Evolutionary conservation across 192 early-diverging fungal genomes (phyloP), one percentile per base, ranked within the genome.

Genomic region (Backusella tuberculispora): DNA sequence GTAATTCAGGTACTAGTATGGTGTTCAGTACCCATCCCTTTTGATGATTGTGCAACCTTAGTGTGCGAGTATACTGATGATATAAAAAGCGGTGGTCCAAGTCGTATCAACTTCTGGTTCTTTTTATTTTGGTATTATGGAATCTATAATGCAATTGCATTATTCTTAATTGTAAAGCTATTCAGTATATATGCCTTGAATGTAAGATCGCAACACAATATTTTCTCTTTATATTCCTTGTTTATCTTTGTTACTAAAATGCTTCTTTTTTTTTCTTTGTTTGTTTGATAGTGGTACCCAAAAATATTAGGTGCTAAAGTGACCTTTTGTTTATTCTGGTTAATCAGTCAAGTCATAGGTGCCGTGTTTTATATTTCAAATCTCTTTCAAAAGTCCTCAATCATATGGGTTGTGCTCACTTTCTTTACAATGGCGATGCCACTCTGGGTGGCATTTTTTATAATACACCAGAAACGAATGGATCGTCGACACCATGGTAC

Each of bases 111-210:
- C 77, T 93, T 93, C 80, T 93, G 92, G 92, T 92, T 86, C 82
- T 93, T 93, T 69, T 75, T 93, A 44, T 84, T 91, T 78, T 92
- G 88, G 75, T 93, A 92, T 83, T 93, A 90, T 80, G 92, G 92
- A 17, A 66, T 87, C 8, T 93, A 93, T 80, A 93, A 92, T 46
- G 92, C 90, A 5, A 81, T 92, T 56, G 92, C 88, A 24, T 81
- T 93, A 41, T 77, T 88, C 56, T 84, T 93, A 26, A 90, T 93
- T 75, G 91, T 90, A 47, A 91, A 93, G 81, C 86, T 93, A 29
- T 93, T 93, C 83, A 89, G 86, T 68, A 87, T 92, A 29, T 93
- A 93, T 75, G 88, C 92, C 71, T 82, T 93, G 69, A 93, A 90
- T 38, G 74, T 75, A 75, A 68, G 44, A 1, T 34, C 29, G 29